Conservation (phyloP, 1,284 basidiomycete species). For the Phellinidium pouzarii region DNA sequence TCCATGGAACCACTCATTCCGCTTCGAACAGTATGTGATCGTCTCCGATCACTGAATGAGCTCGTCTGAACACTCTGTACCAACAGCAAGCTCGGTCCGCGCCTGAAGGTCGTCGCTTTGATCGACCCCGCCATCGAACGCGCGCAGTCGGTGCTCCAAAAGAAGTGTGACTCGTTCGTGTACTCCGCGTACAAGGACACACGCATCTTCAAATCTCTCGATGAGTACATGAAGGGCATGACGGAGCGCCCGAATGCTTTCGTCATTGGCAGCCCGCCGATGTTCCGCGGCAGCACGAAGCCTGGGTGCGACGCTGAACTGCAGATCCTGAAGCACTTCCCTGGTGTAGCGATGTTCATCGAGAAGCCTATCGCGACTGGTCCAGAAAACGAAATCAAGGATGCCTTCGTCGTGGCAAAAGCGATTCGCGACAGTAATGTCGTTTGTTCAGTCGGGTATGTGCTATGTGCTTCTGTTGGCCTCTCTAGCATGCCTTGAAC, state of each 20-base stretch:
- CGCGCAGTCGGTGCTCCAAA: constrained; percentile 73
- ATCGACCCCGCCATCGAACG: constrained; percentile 88
- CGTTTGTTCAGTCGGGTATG: constrained; percentile 86
- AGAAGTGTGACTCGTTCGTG: constrained; percentile 94
- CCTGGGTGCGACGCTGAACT: constrained; percentile 85
- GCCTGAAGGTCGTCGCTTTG: constrained; percentile 92
- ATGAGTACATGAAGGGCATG: constrained; percentile 79
- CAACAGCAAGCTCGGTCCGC: constrained; percentile 86
- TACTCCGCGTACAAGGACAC: constrained; percentile 90
- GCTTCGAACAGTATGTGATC: constrained; percentile 76
- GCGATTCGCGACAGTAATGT: constrained; percentile 63
- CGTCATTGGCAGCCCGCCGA: constrained; percentile 89
- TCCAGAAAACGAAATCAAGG: constrained; percentile 58
- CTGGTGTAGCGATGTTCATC: constrained; percentile 86
- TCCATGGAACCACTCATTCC: constrained; percentile 93
- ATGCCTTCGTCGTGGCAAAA: constrained; percentile 63
- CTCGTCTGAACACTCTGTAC: constrained; percentile 19
- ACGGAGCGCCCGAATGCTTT: constrained; percentile 65
- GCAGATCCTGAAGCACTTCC: constrained; percentile 86
- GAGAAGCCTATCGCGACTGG: constrained; percentile 94
- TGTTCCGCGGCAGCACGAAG: constrained; percentile 79
- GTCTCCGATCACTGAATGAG: constrained; percentile 3
- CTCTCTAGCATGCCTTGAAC: background rate
- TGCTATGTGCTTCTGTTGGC: constrained; percentile 15
- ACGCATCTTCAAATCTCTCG: constrained; percentile 80